Evolutionary conservation across 805 yeast species (phyloP), one percentile per base, ranked within the genome.

Genomic region (Candida saitoana): DNA sequence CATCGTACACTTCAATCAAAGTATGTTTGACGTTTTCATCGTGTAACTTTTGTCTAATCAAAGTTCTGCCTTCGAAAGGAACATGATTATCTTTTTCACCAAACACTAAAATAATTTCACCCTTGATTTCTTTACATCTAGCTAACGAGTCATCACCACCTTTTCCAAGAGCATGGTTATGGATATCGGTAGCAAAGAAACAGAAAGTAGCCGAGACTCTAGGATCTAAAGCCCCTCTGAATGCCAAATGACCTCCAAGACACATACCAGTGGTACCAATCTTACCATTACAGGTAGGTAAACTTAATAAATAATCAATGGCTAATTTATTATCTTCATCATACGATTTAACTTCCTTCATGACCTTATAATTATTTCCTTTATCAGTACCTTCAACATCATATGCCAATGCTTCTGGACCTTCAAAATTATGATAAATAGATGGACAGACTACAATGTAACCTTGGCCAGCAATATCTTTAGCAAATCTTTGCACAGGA

Each of bases 211-310:
- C 87, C 9, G 67, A 65, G 35, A 85, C 78, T 43, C 87, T 63
- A 29, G 72, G 67, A 54, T 84, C 87, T 49, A 84, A 67, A 2
- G 82, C 80, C 2, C 81, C 72, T 49, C 95, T 69, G 64, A 74
- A 83, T 1, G 93, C 91, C 52, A 84, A 66, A 57, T 85, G 93
- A 1, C 93, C 95, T 16, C 93, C 93, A 29, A 85, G 74, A 59
- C 95, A 86, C 93, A 86, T 86, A 15, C 93, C 95, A 2, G 91
- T 84, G 35, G 89, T 82, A 29, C 93, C 93, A 50, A 84, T 76
- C 44, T 73, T 76, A 33, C 90, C 90, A 48, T 76, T 80, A 57
- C 84, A 84, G 8, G 87, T 82, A 1, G 72, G 65, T 48, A 85
- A 67, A 2, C 73, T 51, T 37, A 60, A 60, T 43, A 85, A 68